Evolutionary conservation across 208 protist species (phyloP).

Genomic region (Vickermania spadyakhi): DNA sequence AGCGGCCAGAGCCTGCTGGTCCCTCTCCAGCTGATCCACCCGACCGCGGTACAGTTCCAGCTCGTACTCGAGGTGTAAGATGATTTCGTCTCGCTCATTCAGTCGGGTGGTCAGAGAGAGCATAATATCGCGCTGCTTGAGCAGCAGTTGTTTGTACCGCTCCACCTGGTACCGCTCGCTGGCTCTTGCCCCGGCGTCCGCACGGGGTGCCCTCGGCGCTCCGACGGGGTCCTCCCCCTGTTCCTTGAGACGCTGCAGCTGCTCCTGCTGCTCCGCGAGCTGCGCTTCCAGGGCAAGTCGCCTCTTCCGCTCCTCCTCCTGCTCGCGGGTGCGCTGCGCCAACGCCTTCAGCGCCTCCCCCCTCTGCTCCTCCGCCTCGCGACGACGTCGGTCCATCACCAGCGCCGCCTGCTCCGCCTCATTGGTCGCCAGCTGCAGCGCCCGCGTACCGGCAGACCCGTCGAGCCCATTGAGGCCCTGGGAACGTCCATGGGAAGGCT

Average conservation of each 20-base stretch:
- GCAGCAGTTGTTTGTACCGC: constrained; percentile 93
- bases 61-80: constrained; percentile 81
- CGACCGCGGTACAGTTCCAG: constrained; percentile 79
- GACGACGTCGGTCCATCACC: constrained; percentile 22
- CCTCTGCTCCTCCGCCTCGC: constrained; percentile 48
- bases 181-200: background rate
- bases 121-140: constrained; percentile 97
- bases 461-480: constrained; percentile 16
- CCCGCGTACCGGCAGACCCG: background rate
- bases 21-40: constrained; percentile 58
- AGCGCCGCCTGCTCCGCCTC: constrained; percentile 15
- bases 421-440: background rate
- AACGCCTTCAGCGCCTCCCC: constrained; percentile 36
- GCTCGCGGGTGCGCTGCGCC: background rate
- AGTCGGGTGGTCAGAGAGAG: constrained; percentile 87
- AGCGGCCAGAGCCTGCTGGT: constrained; percentile 11
- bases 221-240: background rate
- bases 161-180: constrained; percentile 87
- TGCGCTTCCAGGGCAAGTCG: background rate
- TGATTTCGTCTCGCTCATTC: constrained; percentile 91
- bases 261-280: constrained; percentile 10
- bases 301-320: background rate
- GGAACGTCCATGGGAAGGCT: constrained; percentile 5
- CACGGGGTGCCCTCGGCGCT: background rate
- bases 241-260: background rate